Conservation (phyloP, 2,329 filamentous ascomycete genomes). For the Neonectria punicea region DNA sequence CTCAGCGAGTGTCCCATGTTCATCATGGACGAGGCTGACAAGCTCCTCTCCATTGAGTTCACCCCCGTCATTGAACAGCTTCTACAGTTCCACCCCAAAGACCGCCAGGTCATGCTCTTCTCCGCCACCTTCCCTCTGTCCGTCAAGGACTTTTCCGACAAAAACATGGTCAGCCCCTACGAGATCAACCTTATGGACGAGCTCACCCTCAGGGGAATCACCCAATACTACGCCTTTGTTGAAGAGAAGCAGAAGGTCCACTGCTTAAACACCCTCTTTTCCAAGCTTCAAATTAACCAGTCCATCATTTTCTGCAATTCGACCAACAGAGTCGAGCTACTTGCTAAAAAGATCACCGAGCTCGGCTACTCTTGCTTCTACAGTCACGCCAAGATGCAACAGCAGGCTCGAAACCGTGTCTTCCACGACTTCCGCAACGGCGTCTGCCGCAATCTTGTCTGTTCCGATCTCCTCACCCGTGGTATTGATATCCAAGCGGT, state of each 20-base stretch:
- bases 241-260: slow-evolving; percentile 99
- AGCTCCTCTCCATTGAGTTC: slow-evolving; percentile 95
- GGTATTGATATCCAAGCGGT: slow-evolving; percentile 99
- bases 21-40: slow-evolving; percentile 99
- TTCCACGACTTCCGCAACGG: slow-evolving; percentile 99
- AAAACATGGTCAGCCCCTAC: slow-evolving; percentile 95
- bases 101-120: slow-evolving; percentile 99
- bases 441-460: slow-evolving; percentile 97
- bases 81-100: slow-evolving; percentile 93
- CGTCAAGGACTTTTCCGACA: slow-evolving; percentile 97
- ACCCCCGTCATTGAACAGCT: slow-evolving; percentile 98
- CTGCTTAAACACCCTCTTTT: slow-evolving; percentile 98
- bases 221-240: slow-evolving; percentile 98
- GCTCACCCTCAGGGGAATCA: slow-evolving; percentile 96
- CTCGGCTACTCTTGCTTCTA: slow-evolving; percentile 99
- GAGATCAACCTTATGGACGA: slow-evolving; percentile 99
- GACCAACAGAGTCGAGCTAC: slow-evolving; percentile 94
- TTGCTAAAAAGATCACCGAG: slow-evolving; percentile 99
- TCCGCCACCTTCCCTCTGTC: slow-evolving; percentile 97
- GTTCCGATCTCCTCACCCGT: slow-evolving; percentile 95
- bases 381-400: slow-evolving; percentile 97
- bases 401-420: slow-evolving; percentile 95
- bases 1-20: slow-evolving; percentile 97
- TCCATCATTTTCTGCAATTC: slow-evolving; percentile 99
- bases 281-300: slow-evolving; percentile 99